Evolutionary conservation across 805 yeast genomes (phyloP), one percentile per base, ranked within the genome.

Genomic region (Cyberlindnera maclurae): DNA sequence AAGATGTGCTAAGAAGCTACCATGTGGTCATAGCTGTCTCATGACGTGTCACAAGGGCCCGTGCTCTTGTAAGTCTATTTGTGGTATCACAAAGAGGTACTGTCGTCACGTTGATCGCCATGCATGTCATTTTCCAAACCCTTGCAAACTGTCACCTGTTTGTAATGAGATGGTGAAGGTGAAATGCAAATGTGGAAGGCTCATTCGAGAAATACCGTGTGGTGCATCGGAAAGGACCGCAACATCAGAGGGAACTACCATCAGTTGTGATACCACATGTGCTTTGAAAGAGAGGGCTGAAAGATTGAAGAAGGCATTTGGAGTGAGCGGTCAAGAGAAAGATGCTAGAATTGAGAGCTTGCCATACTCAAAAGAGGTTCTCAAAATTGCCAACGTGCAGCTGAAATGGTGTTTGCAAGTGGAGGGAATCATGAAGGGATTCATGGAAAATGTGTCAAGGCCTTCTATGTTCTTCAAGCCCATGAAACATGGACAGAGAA

Each of bases 201-300:
- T 69, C 12, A 49, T 60, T 4, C 65, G 64, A 27, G 60, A 56
- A 5, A 68, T 73, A 5, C 54, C 68, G 12, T 88, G 96, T 63
- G 79, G 76, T 16, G 77, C 79, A 7, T 62, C 70, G n/a, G 45
- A 52, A 13, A 42, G 46, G 16, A 41, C 50, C 33, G 39, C 57
- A 52, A 29, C 63, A 69, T 12, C 61, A 60, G 34, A 64, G 4
- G 36, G 36, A 15, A 61, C 64, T 2, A 47, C 49, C 1, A 49
- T 84, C 18, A 70, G 67, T 16, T 88, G 96, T 65, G 83, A 80
- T 52, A 82, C 77, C 9, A 75, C 73, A 18, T 88, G 97, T 63
- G 76, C 66, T 11, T 59, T 70, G 36, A 65, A 68, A 15, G 68
- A 73, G 47, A 67, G 96, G 39, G 83, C 82, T 44, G 67, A 65